phyloP scores from a whole-genome alignment of 2,329 filamentous ascomycete genomes.

The Sphaceloma murrayae region DNA sequence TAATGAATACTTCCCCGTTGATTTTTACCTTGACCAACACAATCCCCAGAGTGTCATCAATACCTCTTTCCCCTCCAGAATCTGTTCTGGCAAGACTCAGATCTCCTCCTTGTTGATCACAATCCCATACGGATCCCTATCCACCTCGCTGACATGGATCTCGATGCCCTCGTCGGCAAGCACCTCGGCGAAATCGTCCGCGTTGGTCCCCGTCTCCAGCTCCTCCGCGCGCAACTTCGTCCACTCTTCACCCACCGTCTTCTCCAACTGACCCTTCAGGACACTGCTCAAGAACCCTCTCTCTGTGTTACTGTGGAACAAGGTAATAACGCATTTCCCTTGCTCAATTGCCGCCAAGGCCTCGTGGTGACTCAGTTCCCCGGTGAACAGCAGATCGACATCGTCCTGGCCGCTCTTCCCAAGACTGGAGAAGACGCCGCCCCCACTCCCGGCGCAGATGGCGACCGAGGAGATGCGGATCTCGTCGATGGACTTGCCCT shows the following conservation, averaged over 20 bases:
- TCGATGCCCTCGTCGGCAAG: slow-evolving; percentile 46
- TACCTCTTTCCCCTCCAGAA: too few relatives aligned
- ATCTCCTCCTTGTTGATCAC: slow-evolving; percentile 37
- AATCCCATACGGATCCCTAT: slow-evolving; percentile 83
- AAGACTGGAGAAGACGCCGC: slow-evolving; percentile 59
- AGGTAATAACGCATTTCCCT: slow-evolving; percentile 69
- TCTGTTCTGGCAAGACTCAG: too few relatives aligned
- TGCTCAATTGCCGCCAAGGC: slow-evolving; percentile 77
- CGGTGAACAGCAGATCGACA: slow-evolving; percentile 79
- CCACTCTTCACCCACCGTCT: slow-evolving; percentile 50
- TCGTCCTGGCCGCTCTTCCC: slow-evolving; percentile 35
- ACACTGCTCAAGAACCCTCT: slow-evolving; percentile 66
- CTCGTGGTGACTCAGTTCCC: slow-evolving; percentile 89
- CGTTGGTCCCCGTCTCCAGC: slow-evolving; percentile 27
- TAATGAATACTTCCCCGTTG: not conserved
- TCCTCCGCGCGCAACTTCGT: slow-evolving; percentile 37
- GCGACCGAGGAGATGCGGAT: slow-evolving; percentile 60
- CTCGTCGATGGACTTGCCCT: slow-evolving; percentile 45
- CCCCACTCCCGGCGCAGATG: slow-evolving; percentile 84
- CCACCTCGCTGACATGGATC: slow-evolving; percentile 66
- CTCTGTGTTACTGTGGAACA: slow-evolving; percentile 93
- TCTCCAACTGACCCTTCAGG: slow-evolving; percentile 56
- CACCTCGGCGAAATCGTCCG: slow-evolving; percentile 38
- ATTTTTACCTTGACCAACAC: not conserved
- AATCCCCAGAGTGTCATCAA: too few relatives aligned